Evolutionary conservation across 768 basidiomycete genomes (phyloP).

Genomic region (Paxillus rubicundulus): DNA sequence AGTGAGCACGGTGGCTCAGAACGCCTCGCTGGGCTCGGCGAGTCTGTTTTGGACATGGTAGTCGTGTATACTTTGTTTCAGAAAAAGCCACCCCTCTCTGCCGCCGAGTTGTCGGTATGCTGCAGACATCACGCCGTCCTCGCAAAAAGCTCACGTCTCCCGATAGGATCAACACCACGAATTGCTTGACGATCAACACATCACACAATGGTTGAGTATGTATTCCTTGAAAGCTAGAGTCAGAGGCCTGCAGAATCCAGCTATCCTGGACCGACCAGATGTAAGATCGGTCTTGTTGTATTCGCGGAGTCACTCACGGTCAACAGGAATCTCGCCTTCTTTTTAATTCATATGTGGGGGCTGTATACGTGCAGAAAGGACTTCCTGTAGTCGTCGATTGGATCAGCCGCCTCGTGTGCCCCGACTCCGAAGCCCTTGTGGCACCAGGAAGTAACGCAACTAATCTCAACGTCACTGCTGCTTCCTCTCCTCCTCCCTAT

Average conservation of each 20-base stretch:
- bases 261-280: slow-evolving; percentile 36
- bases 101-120: slow-evolving; percentile 45
- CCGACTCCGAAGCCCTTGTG: slow-evolving; percentile 31
- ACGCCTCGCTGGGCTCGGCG: slow-evolving; percentile 59
- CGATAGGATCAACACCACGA: slow-evolving; percentile 24
- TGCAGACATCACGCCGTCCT: not conserved
- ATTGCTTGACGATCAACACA: slow-evolving; percentile 37
- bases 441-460: slow-evolving; percentile 14
- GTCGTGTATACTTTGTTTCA: slow-evolving; percentile 51
- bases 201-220: slow-evolving; percentile 47
- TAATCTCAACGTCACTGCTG: slow-evolving; percentile 5
- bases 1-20: slow-evolving; percentile 53
- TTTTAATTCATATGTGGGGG: slow-evolving; percentile 64
- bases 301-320: slow-evolving; percentile 4
- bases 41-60: slow-evolving; percentile 48
- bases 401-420: slow-evolving; percentile 58
- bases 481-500: slow-evolving; percentile 27
- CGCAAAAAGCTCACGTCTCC: slow-evolving; percentile 2
- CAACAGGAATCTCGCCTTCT: slow-evolving; percentile 53
- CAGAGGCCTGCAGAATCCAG: slow-evolving; percentile 41
- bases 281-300: slow-evolving; percentile 19
- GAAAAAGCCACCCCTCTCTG: slow-evolving; percentile 42
- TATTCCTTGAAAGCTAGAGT: slow-evolving; percentile 56
- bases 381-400: slow-evolving; percentile 48
- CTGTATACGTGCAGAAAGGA: slow-evolving; percentile 60